Percentiles rank a stretch among this genome's conserved stretches.
phyloP scores from a whole-genome alignment of 2,329 filamentous ascomycete species.

The Ophiosphaerella herpotricha region DNA sequence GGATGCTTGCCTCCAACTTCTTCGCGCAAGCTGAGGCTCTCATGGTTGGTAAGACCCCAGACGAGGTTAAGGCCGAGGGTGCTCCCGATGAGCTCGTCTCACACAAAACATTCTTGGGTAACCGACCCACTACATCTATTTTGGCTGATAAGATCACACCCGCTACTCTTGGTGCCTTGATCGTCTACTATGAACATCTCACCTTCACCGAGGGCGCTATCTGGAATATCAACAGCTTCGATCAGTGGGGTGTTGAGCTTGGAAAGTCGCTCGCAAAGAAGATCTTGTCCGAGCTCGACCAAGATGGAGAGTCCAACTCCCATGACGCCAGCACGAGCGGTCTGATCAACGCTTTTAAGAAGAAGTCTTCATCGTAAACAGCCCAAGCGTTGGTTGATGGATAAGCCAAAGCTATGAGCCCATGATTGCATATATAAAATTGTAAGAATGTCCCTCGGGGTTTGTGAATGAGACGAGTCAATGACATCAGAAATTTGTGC shows the following conservation, averaged over 20 bases:
- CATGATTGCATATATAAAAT: conserved; percentile 9
- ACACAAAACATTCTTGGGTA: conserved; percentile 99
- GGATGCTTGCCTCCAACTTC: conserved; percentile 90
- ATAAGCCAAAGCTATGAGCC: conserved; percentile 5
- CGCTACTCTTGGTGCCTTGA: conserved; percentile 88
- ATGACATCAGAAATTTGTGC: no score
- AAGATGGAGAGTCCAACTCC: conserved; percentile 68
- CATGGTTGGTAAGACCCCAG: conserved; percentile 87
- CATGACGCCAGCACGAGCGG: conserved; percentile 91
- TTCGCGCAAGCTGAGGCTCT: conserved; percentile 86
- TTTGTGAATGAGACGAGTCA: not conserved
- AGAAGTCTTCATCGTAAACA: conserved; percentile 58
- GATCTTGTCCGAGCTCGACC: conserved; percentile 74
- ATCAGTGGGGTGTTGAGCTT: conserved; percentile 99
- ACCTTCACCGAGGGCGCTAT: conserved; percentile 97
- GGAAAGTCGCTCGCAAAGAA: conserved; percentile 90
- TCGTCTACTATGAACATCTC: conserved; percentile 98
- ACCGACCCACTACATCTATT: conserved; percentile 95
- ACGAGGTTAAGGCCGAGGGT: conserved; percentile 77
- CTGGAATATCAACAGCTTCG: conserved; percentile 99
- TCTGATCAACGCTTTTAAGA: conserved; percentile 91
- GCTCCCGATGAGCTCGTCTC: conserved; percentile 76
- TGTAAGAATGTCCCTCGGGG: not conserved
- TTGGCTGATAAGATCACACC: conserved; percentile 93
- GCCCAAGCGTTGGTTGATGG: conserved; percentile 2